These are phyloP conservation scores for Entophlyctis luteolus DNA, from an alignment of 192 early-diverging fungal species.

Conservation along the genomic window DNA sequence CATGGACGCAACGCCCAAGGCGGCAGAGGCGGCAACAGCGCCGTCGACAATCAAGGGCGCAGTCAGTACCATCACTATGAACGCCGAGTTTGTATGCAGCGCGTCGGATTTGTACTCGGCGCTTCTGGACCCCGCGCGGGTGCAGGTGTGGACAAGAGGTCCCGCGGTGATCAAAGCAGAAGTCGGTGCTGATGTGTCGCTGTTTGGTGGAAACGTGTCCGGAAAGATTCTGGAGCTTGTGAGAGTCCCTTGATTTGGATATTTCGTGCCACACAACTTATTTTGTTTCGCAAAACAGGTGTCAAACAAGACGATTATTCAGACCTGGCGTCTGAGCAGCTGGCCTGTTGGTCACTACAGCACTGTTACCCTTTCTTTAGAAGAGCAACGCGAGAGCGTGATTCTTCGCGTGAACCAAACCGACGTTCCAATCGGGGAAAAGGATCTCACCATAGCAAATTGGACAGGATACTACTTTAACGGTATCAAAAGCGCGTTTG, in stretches of 20 bases:
- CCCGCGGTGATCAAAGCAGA: constrained; percentile 59
- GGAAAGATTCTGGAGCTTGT: constrained; percentile 71
- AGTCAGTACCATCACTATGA: constrained; percentile 63
- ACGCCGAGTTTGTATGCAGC: constrained; percentile 79
- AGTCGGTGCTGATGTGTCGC: constrained; percentile 60
- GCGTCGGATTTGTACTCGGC: constrained; percentile 77
- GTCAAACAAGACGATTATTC: constrained; percentile 69
- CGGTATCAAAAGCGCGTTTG: constrained; percentile 85
- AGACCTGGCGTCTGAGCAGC: constrained; percentile 78
- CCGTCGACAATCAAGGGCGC: constrained; percentile 28
- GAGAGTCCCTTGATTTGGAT: too few relatives aligned
- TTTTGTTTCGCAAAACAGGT: too few relatives aligned
- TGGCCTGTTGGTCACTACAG: constrained; percentile 87
- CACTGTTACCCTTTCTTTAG: constrained; percentile 70
- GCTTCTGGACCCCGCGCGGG: constrained; percentile 70
- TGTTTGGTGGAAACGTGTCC: constrained; percentile 87
- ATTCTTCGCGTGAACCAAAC: constrained; percentile 71
- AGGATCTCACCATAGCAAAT: constrained; percentile 77
- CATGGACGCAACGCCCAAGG: constrained; percentile 19
- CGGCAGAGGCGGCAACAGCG: constrained; percentile 1
- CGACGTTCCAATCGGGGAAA: constrained; percentile 84
- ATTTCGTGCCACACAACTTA: too few relatives aligned
- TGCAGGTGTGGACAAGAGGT: constrained; percentile 76
- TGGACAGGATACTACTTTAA: constrained; percentile 94
- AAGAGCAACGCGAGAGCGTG: constrained; percentile 64